Conservation (phyloP, 257 asterid genomes). For the Solanum chmielewskii region DNA sequence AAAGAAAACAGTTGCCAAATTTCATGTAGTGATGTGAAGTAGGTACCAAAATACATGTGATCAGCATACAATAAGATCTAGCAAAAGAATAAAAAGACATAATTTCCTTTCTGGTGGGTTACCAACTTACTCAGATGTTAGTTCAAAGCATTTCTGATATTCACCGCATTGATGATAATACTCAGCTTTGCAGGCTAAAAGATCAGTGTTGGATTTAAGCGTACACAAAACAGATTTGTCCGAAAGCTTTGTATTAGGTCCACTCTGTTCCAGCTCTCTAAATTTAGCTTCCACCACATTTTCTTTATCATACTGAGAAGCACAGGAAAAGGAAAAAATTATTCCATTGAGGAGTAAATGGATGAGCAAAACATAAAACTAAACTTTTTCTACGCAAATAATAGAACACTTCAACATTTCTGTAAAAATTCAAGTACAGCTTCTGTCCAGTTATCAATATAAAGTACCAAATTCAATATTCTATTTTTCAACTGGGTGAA, state of each 20-base stretch:
- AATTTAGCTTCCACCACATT: slow-evolving; percentile 76
- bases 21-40: background rate
- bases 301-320: slow-evolving; percentile 76
- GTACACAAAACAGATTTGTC: slow-evolving; percentile 56
- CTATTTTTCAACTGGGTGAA: background rate
- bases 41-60: background rate
- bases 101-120: background rate
- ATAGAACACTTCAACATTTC: background rate
- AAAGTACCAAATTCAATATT: background rate
- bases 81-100: background rate
- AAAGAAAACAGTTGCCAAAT: background rate
- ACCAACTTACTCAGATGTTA: slow-evolving; percentile 69
- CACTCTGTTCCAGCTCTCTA: slow-evolving; percentile 77
- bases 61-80: background rate
- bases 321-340: slow-evolving; percentile 2
- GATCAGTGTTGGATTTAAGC: slow-evolving; percentile 79
- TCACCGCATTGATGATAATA: slow-evolving; percentile 94
- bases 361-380: background rate
- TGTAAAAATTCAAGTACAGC: background rate
- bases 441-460: background rate
- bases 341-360: background rate
- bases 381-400: background rate
- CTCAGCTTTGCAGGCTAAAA: slow-evolving; percentile 99
- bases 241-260: slow-evolving; percentile 23
- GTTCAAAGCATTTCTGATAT: slow-evolving; percentile 89